Base-by-base conservation (phyloP, 208 protist species). In the Trypanosoma cruzi region DNA sequence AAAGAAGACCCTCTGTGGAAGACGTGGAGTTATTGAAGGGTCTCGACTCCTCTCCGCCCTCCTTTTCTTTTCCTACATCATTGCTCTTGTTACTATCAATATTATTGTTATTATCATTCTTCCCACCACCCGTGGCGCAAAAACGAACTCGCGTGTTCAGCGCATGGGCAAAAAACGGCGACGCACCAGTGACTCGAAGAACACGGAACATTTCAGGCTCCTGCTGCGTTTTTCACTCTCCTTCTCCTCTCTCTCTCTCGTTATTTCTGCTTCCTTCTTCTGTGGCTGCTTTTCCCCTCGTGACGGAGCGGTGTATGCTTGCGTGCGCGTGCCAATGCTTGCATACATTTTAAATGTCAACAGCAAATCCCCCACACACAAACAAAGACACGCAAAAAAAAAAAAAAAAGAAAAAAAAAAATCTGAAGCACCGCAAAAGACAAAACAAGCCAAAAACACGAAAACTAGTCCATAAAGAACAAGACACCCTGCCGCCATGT, bases 321-420 rank as follows among this genome's bases (percentile, higher is more conserved):
- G 18, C 13, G 18, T 7, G 40, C 10, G 40, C 40, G 8, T 44
- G 40, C 40, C 40, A 44, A 44, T 44, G 40, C 40, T 20, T 44
- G 40, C 40, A 44, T 44, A 20, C 34, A 36, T 31, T 13, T 37
- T 2, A 22, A 60, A 60, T 1, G 29, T 10, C 28, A 44, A 60
- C 16, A 60, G 1, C 28, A 44, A 37, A 1, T 22, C 8, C n/a
- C 55, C 1, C 55, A 60, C 55, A 40, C 18, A 22, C 31, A 60
- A 2, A 40, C 55, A 26, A 16, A 44, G 55, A 63, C 16, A 64
- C n/a, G 36, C 11, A 54, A 31, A 53, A 14, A 64, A 31, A 31
- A 52, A 64, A 58, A 22, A 46, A 50, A 55, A 69, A 34, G 56
- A 75, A 80, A 66, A n/a, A 64, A 59, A 63, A 61, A 64, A 3